phyloP scores from a whole-genome alignment of 768 basidiomycete genomes.

The Exidia glandulosa region DNA sequence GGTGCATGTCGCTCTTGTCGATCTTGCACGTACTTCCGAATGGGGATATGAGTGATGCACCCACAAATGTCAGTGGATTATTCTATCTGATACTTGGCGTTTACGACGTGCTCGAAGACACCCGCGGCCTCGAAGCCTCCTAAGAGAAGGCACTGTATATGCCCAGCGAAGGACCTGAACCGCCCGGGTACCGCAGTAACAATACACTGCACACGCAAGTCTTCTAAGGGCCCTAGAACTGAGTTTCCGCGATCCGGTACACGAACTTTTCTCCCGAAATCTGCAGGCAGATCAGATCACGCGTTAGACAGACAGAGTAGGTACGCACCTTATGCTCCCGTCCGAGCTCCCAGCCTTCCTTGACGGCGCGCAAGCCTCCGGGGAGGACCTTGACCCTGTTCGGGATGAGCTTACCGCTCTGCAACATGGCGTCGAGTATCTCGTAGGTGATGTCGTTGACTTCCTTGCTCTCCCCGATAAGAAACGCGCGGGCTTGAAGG shows the following conservation, averaged over 20 bases:
- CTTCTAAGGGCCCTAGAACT: not conserved
- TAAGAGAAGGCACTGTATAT: no score
- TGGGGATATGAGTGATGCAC: no score
- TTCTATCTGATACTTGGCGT: no score
- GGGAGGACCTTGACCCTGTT: slow-evolving; percentile 7
- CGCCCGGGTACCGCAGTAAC: no score
- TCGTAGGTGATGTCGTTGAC: slow-evolving; percentile 1
- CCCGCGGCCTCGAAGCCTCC: no score
- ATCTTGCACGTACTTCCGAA: no score
- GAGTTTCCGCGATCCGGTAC: slow-evolving; percentile 5
- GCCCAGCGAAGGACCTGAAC: no score
- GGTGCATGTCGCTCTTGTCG: no score
- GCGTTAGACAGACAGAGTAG: not conserved
- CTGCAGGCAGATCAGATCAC: not conserved
- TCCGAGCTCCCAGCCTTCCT: slow-evolving; percentile 5
- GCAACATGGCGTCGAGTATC: not conserved
- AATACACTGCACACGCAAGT: not conserved
- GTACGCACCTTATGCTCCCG: slow-evolving; percentile 1
- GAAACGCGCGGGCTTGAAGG: not conserved
- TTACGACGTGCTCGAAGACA: no score
- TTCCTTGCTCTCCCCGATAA: not conserved
- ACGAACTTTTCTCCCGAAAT: slow-evolving; percentile 7
- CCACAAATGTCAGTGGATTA: no score
- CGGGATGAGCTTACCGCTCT: not conserved
- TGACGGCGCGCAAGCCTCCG: slow-evolving; percentile 2